Percentiles rank a stretch among this genome's conserved stretches.
Conservation (phyloP, 768 basidiomycete genomes). For the Tubosaeta sp. region DNA sequence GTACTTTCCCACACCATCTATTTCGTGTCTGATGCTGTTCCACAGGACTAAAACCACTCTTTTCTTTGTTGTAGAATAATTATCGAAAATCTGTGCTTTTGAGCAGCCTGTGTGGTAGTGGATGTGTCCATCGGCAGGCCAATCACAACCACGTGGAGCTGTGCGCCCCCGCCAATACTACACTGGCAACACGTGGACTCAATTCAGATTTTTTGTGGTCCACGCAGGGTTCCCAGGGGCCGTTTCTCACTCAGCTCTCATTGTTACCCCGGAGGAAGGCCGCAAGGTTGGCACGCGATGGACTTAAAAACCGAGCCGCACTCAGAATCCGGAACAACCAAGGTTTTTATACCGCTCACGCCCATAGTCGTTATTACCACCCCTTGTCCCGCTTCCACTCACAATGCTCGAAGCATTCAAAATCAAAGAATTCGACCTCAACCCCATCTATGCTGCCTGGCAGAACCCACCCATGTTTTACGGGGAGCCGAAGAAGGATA, state of each 20-base stretch:
- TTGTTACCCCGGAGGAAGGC: constrained; percentile 27
- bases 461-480: constrained; percentile 59
- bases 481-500: constrained; percentile 67
- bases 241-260: constrained; percentile 10
- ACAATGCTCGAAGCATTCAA: constrained; percentile 73
- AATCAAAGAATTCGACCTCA: constrained; percentile 71
- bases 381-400: background rate
- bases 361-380: background rate
- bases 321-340: constrained; percentile 10
- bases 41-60: background rate
- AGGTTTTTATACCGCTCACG: constrained; percentile 13
- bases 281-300: constrained; percentile 28
- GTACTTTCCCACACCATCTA: background rate
- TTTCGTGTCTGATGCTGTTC: background rate
- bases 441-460: constrained; percentile 65
- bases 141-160: constrained; percentile 12
- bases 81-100: background rate
- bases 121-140: constrained; percentile 1
- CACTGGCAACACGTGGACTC: constrained; percentile 14
- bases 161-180: constrained; percentile 9
- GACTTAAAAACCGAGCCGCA: constrained; percentile 23
- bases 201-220: constrained; percentile 3
- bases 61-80: constrained; percentile 1
- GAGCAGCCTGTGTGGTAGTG: constrained; percentile 1
- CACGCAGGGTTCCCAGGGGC: constrained; percentile 18